Evolutionary conservation across 2,329 filamentous ascomycete genomes (phyloP).

Genomic region (Ophiostoma tasmaniense): DNA sequence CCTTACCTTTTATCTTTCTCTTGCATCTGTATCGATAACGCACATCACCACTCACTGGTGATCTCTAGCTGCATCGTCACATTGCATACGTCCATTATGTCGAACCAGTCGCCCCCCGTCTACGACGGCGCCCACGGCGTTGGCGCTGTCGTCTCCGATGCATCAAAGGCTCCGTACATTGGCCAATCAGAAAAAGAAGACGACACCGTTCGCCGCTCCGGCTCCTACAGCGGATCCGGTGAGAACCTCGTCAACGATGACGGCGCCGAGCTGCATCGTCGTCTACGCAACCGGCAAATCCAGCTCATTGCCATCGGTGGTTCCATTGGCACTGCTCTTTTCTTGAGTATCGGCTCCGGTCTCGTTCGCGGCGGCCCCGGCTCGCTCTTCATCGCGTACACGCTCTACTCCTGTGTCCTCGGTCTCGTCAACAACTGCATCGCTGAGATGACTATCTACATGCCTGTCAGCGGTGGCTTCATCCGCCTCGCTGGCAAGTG

Average conservation of each 20-base stretch:
- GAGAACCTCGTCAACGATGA: constrained; percentile 28
- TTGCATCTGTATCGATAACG: not conserved
- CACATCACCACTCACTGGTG: not conserved
- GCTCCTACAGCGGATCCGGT: constrained; percentile 9
- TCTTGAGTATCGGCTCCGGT: constrained; percentile 53
- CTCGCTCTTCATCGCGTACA: constrained; percentile 48
- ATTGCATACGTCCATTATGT: constrained; percentile 1
- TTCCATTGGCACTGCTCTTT: constrained; percentile 50
- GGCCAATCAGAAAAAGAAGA: not conserved
- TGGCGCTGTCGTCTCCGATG: not conserved
- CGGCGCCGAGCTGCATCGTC: constrained; percentile 33
- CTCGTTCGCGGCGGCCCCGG: constrained; percentile 24
- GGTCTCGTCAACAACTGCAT: constrained; percentile 56
- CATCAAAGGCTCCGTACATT: not conserved
- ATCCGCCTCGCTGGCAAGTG: constrained; percentile 56
- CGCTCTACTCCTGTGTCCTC: constrained; percentile 46
- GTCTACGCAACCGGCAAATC: constrained; percentile 46
- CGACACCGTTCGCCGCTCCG: not conserved
- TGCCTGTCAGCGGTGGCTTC: constrained; percentile 56
- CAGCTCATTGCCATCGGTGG: constrained; percentile 52
- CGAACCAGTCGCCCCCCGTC: not conserved
- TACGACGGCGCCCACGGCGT: not conserved
- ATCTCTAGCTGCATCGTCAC: not conserved
- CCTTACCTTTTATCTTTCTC: not conserved
- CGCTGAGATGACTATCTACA: constrained; percentile 55